Conservation (phyloP, 768 basidiomycete species). For the Pleurotus pulmonarius region DNA sequence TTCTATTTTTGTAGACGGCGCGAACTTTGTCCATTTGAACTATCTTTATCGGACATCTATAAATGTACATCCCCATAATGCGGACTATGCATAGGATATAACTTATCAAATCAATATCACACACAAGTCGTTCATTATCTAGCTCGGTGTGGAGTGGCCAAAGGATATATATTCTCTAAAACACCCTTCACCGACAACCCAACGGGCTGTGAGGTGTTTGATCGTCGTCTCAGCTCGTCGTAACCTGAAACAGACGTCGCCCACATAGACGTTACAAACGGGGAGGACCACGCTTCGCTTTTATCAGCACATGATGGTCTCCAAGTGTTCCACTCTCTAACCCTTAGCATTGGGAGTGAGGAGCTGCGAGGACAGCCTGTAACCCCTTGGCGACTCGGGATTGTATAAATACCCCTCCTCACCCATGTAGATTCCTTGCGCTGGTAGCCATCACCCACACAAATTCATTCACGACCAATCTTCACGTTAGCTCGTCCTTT, state of each 20-base stretch:
- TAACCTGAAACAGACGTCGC: not conserved
- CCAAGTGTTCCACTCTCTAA: not conserved
- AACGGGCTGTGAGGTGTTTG: too few species aligned
- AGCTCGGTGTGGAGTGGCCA: too few species aligned
- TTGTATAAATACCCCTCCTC: not conserved
- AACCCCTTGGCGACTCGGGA: not conserved
- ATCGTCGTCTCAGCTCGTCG: not conserved
- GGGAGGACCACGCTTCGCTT: not conserved
- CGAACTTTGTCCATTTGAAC: not conserved
- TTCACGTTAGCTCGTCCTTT: slow-evolving; percentile 9
- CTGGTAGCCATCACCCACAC: slow-evolving; percentile 15
- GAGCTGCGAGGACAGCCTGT: not conserved
- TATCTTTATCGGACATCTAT: not conserved
- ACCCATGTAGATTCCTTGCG: slow-evolving; percentile 6
- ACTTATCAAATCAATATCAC: not conserved
- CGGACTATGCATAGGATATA: not conserved
- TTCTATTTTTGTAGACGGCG: slow-evolving; percentile 17
- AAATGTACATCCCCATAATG: not conserved
- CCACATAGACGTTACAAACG: not conserved
- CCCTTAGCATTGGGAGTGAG: not conserved
- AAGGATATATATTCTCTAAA: too few species aligned
- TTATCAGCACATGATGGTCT: slow-evolving; percentile 7
- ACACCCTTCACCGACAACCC: too few species aligned
- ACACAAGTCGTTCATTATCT: not conserved
- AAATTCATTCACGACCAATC: slow-evolving; percentile 15